Conservation (phyloP, 2,329 filamentous ascomycete genomes). For the Pleurostoma richardsiae region DNA sequence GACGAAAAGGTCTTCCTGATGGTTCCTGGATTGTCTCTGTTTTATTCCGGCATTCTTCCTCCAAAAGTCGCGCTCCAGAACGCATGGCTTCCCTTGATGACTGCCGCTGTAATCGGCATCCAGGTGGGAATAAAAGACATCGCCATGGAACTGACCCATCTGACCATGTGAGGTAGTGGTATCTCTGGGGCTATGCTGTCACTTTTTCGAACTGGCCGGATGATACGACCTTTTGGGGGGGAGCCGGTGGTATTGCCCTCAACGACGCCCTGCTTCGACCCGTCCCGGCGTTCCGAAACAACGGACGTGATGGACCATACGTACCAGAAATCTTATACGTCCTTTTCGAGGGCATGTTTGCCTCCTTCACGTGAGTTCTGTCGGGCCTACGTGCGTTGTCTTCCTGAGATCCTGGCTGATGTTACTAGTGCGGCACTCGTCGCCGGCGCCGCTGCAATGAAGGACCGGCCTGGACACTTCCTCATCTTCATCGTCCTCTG, state of each 20-base stretch:
- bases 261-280: too few relatives aligned
- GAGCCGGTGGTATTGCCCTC: too few relatives aligned
- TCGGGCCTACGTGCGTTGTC: too few relatives aligned
- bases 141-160: not conserved
- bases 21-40: constrained; percentile 10
- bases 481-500: constrained; percentile 10
- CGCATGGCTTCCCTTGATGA: constrained; percentile 9
- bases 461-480: constrained; percentile 8
- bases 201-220: constrained; percentile 2
- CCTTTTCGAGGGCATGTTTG: constrained; percentile 12
- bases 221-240: too few relatives aligned
- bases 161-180: constrained; percentile 4
- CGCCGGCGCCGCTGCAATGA: constrained; percentile 8
- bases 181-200: constrained; percentile 10
- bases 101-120: constrained; percentile 9
- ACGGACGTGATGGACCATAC: constrained; percentile 3
- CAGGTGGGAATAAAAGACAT: constrained; percentile 3
- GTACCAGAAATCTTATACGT: constrained; percentile 10
- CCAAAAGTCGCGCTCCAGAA: constrained; percentile 8
- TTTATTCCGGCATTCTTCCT: constrained; percentile 9
- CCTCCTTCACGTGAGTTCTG: constrained; percentile 8
- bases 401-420: too few relatives aligned
- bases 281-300: not conserved
- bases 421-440: constrained; percentile 7
- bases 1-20: constrained; percentile 7